Evolutionary conservation across 2,329 filamentous ascomycete species (phyloP).

Genomic region (Penicillium sp.): DNA sequence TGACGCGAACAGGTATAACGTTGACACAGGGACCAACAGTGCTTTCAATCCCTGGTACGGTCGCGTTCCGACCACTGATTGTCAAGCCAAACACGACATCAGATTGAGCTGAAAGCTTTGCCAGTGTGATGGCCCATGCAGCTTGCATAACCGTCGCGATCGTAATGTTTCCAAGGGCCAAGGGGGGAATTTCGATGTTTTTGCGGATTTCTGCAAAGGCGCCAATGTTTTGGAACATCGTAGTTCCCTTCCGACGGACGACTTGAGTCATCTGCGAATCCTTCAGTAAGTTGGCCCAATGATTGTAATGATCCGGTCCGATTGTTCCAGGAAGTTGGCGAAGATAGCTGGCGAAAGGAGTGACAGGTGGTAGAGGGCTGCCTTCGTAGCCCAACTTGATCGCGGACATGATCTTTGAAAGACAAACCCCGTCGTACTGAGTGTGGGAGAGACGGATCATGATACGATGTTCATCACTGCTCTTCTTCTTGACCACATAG

Average conservation of each 20-base stretch:
- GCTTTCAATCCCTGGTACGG: constrained; percentile 49
- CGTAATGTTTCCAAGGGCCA: constrained; percentile 52
- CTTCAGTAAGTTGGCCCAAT: constrained; percentile 56
- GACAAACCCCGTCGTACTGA: constrained; percentile 64
- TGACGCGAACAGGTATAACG: constrained; percentile 58
- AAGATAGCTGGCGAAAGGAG: constrained; percentile 46
- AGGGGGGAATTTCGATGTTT: constrained; percentile 36
- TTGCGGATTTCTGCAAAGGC: constrained; percentile 33
- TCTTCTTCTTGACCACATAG: constrained; percentile 45
- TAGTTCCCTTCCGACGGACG: constrained; percentile 28
- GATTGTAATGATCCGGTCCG: constrained; percentile 47
- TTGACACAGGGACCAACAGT: constrained; percentile 63
- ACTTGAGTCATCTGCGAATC: constrained; percentile 49
- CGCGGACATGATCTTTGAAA: constrained; percentile 57
- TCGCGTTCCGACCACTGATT: constrained; percentile 58
- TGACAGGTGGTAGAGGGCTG: constrained; percentile 33
- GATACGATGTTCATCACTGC: constrained; percentile 44
- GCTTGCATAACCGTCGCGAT: constrained; percentile 61
- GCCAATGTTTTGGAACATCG: constrained; percentile 33
- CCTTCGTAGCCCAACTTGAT: constrained; percentile 51
- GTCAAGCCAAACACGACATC: constrained; percentile 64
- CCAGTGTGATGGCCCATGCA: constrained; percentile 59
- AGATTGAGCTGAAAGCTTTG: constrained; percentile 46
- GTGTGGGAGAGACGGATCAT: constrained; percentile 60
- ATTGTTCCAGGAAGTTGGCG: constrained; percentile 34